Conservation (phyloP, 352 stramenopile genomes). For the Paralagenidium karlingii region DNA sequence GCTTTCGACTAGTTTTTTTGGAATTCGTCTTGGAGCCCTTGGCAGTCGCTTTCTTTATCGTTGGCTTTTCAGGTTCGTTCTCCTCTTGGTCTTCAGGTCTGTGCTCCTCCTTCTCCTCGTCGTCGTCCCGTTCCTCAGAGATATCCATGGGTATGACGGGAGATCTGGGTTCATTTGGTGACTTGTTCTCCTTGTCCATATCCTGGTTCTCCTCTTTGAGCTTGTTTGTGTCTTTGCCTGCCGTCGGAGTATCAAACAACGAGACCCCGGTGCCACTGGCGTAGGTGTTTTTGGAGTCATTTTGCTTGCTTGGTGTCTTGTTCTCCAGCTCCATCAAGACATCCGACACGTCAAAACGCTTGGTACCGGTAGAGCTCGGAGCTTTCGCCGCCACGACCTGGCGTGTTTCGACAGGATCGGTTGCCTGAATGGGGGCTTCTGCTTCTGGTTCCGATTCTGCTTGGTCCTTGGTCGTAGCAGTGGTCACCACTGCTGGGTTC, state of each 20-base stretch:
- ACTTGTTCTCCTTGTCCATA: neutral
- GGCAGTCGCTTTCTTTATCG: no score
- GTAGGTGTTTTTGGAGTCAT: slow-evolving; percentile 4
- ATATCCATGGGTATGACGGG: no score
- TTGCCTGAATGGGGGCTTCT: no score
- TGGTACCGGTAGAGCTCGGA: slow-evolving; percentile 4
- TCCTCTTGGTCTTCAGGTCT: neutral
- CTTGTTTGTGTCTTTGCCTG: slow-evolving; percentile 6
- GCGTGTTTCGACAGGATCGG: no score
- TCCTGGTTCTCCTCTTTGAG: slow-evolving; percentile 4
- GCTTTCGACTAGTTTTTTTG: no score
- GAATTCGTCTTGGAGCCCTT: no score
- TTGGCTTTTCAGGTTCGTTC: neutral
- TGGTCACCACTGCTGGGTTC: slow-evolving; percentile 10
- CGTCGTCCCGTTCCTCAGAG: neutral
- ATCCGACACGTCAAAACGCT: slow-evolving; percentile 37
- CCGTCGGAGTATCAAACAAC: slow-evolving; percentile 45
- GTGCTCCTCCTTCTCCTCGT: neutral
- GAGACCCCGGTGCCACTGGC: slow-evolving; percentile 6
- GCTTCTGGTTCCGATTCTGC: no score
- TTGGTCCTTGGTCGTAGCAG: no score
- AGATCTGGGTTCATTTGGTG: no score
- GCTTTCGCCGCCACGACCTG: slow-evolving; percentile 7
- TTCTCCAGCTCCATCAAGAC: slow-evolving; percentile 47
- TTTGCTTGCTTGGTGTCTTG: slow-evolving; percentile 23